Conservation (phyloP, 2,329 filamentous ascomycete species). For the Colletotrichum filicis region DNA sequence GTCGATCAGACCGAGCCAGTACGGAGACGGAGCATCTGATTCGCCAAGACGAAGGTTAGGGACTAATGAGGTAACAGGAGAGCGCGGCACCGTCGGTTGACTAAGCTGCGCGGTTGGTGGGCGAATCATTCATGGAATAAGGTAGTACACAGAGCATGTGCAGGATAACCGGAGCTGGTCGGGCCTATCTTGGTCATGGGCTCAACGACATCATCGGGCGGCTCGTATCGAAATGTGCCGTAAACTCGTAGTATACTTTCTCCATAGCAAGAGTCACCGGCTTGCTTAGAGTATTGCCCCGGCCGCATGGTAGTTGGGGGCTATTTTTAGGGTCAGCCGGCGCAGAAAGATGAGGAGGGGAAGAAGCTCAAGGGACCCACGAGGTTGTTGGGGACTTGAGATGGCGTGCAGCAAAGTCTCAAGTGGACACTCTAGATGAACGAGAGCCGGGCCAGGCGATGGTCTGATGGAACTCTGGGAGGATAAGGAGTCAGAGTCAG, state of each 20-base stretch:
- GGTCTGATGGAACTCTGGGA: conserved; percentile 18
- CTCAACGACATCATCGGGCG: neutral
- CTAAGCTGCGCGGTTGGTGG: conserved; percentile 14
- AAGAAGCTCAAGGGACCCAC: neutral
- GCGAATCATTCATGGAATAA: neutral
- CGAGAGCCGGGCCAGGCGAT: neutral
- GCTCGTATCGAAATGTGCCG: neutral
- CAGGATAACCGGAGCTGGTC: neutral
- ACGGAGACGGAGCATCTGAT: neutral
- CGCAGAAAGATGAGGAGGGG: neutral
- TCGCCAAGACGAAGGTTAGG: neutral
- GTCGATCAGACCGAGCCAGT: neutral
- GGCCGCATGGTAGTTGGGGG: neutral
- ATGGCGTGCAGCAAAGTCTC: neutral
- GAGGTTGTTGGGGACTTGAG: neutral
- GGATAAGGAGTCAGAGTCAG: neutral
- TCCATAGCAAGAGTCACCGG: neutral
- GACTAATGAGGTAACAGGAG: neutral
- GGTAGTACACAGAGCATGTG: neutral
- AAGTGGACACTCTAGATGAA: conserved; percentile 16
- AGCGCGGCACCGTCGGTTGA: neutral
- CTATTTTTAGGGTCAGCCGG: conserved; percentile 28
- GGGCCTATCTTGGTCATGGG: conserved; percentile 2
- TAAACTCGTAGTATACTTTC: neutral
- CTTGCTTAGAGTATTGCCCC: neutral